Base-by-base conservation (phyloP, 169 alveolate genomes). In the Plasmodium coatneyi region DNA sequence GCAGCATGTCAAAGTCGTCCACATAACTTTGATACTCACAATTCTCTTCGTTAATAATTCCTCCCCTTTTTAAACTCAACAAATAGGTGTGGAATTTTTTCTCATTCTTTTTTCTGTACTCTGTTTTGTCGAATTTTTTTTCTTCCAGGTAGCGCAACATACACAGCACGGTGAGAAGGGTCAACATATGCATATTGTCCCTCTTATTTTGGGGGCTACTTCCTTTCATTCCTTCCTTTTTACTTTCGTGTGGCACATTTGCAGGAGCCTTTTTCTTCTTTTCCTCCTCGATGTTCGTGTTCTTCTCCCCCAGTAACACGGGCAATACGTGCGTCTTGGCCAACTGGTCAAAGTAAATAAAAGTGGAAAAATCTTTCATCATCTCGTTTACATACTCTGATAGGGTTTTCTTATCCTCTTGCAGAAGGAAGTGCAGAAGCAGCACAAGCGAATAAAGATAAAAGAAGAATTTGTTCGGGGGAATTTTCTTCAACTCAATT, bases 361-460 rank as follows among this genome's bases (percentile, higher is more conserved):
- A 81, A 14, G 41, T 71, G 39, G 76, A 28, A 25, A 91, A 80
- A 34, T 91, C 49, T 6, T 60, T 25, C 71, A 71, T 71, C 25
- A 91, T 6, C 22, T 70, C 76, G 80, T 52, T 36, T 6, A 80
- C 25, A 66, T 91, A 91, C 12, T 91, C 86, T 43, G 39, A 41
- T 9, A 80, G 10, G 0, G 74, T n/a, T 10, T 80, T 81, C 25
- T 46, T 36, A 1, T 80, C 87, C 32, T 91, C 95, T 6, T 70
- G 39, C 46, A 22, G 16, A 60, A 80, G 52, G 34, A 46, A 34
- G 16, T 80, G 80, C 19, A 82, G 80, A 25, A 81, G 39, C 49
- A 91, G 43, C 30, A 80, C 36, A 80, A 91, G 70, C 22, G 95
- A 91, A 91, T 91, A 91, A 19, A 91, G 19, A 32, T 91, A 91